Percentiles rank a stretch among this genome's conserved stretches.
Evolutionary conservation across 106 monocot species (phyloP).

Genomic region (Dioscorea alata): DNA sequence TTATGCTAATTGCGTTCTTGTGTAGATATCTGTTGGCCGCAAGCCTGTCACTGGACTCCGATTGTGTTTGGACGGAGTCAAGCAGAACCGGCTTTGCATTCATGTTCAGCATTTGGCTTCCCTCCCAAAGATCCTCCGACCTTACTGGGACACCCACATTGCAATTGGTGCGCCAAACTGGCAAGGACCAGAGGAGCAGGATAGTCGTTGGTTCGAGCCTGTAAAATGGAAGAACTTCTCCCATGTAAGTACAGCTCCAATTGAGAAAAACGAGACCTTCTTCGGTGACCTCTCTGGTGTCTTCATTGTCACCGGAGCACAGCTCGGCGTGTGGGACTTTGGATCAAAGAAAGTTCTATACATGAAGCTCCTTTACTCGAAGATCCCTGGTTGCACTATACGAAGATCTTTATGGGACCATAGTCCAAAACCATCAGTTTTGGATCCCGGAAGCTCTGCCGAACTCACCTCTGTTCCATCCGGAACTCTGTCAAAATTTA

Average conservation of each 20-base stretch:
- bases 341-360: constrained; percentile 66
- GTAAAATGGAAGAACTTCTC: constrained; percentile 90
- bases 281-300: constrained; percentile 51
- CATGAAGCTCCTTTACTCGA: constrained; percentile 66
- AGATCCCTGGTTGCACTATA: constrained; percentile 66
- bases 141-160: constrained; percentile 60
- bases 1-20: not conserved
- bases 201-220: constrained; percentile 81
- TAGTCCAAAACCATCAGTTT: constrained; percentile 2
- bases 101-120: constrained; percentile 57
- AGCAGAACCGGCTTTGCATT: constrained; percentile 59
- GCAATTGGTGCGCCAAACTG: constrained; percentile 76
- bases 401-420: constrained; percentile 83
- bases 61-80: constrained; percentile 57
- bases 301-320: constrained; percentile 67
- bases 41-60: constrained; percentile 71
- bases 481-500: constrained; percentile 48
- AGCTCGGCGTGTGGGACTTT: constrained; percentile 87
- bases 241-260: constrained; percentile 70
- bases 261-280: constrained; percentile 52
- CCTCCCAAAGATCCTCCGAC: constrained; percentile 73
- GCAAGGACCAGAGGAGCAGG: constrained; percentile 89
- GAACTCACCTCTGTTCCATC: constrained; percentile 19
- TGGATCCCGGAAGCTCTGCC: not conserved
- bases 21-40: constrained; percentile 68